Percentiles rank a stretch among this genome's conserved stretches.
Conservation (phyloP, 2,329 filamentous ascomycete species). For the Raffaelea albimanens region DNA sequence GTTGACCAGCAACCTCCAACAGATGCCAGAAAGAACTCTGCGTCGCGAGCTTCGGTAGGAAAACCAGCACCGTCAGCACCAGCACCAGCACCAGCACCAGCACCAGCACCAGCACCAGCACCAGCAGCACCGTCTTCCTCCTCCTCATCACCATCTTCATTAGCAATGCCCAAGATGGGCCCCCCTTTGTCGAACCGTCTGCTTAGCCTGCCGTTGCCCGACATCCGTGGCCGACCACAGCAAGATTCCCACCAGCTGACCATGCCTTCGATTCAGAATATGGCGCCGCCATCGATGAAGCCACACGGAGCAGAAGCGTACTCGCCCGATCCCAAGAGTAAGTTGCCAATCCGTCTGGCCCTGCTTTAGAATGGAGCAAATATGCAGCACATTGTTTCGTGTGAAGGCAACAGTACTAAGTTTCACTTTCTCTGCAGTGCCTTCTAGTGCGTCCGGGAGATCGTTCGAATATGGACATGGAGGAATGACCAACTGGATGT, state of each 20-base stretch:
- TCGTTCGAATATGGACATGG: constrained; percentile 26
- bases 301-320: constrained; percentile 26
- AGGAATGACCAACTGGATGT: constrained; percentile 32
- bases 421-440: constrained; percentile 17
- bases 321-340: constrained; percentile 32
- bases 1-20: constrained; percentile 66
- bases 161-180: constrained; percentile 19
- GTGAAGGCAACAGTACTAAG: background rate
- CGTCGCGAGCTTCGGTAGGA: constrained; percentile 27
- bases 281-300: constrained; percentile 34
- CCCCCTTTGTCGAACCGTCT: background rate
- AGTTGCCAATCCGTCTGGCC: constrained; percentile 15
- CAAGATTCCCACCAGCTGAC: constrained; percentile 29
- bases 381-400: background rate
- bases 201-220: constrained; percentile 10
- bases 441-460: constrained; percentile 20
- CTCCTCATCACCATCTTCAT: no score
- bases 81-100: background rate
- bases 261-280: constrained; percentile 34
- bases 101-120: background rate
- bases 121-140: background rate
- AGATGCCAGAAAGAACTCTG: constrained; percentile 33
- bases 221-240: constrained; percentile 28
- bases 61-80: background rate
- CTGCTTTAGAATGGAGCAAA: background rate